Evolutionary conservation across 2,329 filamentous ascomycete species (phyloP).

Genomic region (Colletotrichum caudatum): DNA sequence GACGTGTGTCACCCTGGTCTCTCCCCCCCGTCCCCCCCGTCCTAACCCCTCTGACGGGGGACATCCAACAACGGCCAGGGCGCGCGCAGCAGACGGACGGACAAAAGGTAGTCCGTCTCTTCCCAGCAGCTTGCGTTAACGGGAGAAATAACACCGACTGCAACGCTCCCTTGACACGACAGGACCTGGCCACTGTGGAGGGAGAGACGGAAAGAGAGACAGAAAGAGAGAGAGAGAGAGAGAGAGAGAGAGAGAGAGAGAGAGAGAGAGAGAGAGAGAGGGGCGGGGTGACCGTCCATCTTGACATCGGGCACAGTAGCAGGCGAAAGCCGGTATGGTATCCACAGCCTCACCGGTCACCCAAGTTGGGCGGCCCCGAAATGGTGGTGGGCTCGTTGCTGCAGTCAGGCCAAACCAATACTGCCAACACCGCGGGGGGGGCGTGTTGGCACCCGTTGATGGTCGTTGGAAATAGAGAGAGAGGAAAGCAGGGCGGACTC

Average conservation of each 20-base stretch:
- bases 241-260: no score
- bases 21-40: no score
- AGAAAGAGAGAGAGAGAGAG: no score
- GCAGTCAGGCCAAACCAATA: slow-evolving; percentile 13
- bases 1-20: neutral
- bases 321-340: slow-evolving; percentile 10
- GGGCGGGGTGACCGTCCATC: neutral
- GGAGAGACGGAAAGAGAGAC: no score
- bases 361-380: slow-evolving; percentile 29
- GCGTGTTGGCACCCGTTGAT: slow-evolving; percentile 11
- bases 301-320: slow-evolving; percentile 12
- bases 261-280: no score
- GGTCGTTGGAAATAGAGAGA: neutral
- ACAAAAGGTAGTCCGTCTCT: neutral
- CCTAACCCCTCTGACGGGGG: neutral
- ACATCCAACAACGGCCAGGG: slow-evolving; percentile 1
- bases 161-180: slow-evolving; percentile 12
- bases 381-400: slow-evolving; percentile 13
- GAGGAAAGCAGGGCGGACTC: neutral
- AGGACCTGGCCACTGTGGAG: neutral
- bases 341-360: slow-evolving; percentile 40
- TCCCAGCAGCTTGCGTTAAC: neutral
- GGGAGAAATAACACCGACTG: neutral
- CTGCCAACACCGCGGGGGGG: neutral
- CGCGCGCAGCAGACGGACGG: neutral